phyloP scores from a whole-genome alignment of 805 yeast genomes.

The Wickerhamiella shivajii region DNA sequence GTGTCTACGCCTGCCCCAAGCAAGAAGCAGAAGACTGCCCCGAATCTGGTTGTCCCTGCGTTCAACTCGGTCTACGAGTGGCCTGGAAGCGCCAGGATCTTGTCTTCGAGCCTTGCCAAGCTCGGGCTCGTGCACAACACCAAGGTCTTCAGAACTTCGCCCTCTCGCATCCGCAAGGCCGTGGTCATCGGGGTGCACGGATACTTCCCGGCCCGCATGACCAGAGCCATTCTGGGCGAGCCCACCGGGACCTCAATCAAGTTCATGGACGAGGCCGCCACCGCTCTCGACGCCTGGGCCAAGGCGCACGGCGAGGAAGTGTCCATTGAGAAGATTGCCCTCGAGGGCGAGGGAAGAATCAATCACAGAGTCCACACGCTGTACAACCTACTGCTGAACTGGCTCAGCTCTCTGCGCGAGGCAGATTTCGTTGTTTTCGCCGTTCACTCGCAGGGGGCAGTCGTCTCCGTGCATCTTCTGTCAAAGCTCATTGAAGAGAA shows the following conservation, averaged over 20 bases:
- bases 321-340: slow-evolving; percentile 75
- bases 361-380: slow-evolving; percentile 75
- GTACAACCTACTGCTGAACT: slow-evolving; percentile 52
- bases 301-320: slow-evolving; percentile 27
- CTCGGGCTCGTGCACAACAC: slow-evolving; percentile 11
- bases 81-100: slow-evolving; percentile 13
- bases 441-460: slow-evolving; percentile 92
- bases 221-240: slow-evolving; percentile 79
- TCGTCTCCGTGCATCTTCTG: slow-evolving; percentile 70
- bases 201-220: slow-evolving; percentile 76
- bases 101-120: slow-evolving; percentile 11
- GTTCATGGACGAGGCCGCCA: slow-evolving; percentile 83
- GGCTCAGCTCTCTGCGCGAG: slow-evolving; percentile 37
- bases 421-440: slow-evolving; percentile 88
- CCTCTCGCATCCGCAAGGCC: slow-evolving; percentile 34
- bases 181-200: slow-evolving; percentile 92
- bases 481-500: slow-evolving; percentile 53
- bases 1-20: slow-evolving; percentile 10
- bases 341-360: slow-evolving; percentile 87
- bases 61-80: slow-evolving; percentile 19
- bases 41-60: slow-evolving; percentile 16
- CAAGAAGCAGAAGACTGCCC: slow-evolving; percentile 5
- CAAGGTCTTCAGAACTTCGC: slow-evolving; percentile 16
- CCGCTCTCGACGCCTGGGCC: slow-evolving; percentile 57
- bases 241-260: slow-evolving; percentile 92